These are phyloP conservation scores for Lagerstroemia speciosa DNA, from an alignment of 345 rosid species.

Conservation along the genomic window DNA sequence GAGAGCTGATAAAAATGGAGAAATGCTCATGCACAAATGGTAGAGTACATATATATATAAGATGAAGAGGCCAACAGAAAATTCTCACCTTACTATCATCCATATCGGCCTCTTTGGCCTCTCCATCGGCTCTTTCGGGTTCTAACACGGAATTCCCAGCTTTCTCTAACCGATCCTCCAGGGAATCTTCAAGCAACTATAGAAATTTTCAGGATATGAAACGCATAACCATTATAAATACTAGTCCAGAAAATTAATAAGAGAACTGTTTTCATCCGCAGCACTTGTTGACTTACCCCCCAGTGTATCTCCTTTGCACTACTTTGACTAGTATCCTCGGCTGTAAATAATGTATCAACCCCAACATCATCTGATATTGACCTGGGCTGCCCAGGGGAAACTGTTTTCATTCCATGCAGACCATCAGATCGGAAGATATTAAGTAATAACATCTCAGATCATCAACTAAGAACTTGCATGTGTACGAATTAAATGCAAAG, in stretches of 20 bases:
- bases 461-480: not conserved
- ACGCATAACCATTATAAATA: not conserved
- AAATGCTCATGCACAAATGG: not conserved
- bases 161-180: conserved; percentile 86
- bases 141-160: conserved; percentile 62
- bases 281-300: conserved; percentile 5
- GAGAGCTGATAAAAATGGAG: not conserved
- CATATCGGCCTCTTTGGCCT: conserved; percentile 65
- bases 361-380: conserved; percentile 80
- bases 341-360: conserved; percentile 64
- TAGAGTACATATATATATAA: not conserved
- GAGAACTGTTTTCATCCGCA: not conserved
- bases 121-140: conserved; percentile 76
- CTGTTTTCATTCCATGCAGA: conserved; percentile 37
- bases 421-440: not conserved
- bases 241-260: not conserved
- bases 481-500: not conserved
- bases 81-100: conserved; percentile 75
- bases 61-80: not conserved
- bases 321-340: conserved; percentile 40
- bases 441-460: not conserved
- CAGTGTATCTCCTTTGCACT: conserved; percentile 11
- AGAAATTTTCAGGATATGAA: not conserved
- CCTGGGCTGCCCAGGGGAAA: conserved; percentile 79
- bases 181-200: conserved; percentile 85